phyloP scores from a whole-genome alignment of 495 filamentous ascomycete genomes.

The Podospora conica region DNA sequence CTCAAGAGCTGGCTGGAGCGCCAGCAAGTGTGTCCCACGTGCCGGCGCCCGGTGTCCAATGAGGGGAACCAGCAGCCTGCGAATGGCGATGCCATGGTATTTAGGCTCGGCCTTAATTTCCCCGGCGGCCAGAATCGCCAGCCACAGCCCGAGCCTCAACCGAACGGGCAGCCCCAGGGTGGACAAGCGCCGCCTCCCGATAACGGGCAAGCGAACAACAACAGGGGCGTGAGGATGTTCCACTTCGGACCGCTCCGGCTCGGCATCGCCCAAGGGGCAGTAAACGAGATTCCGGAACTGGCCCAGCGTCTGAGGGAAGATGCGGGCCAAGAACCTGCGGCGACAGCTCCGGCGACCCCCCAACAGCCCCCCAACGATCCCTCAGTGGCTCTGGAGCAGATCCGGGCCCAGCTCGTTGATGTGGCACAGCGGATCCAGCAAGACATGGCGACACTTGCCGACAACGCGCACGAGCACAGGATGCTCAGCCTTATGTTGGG shows the following conservation, averaged over 20 bases:
- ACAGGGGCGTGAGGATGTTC: conserved; percentile 44
- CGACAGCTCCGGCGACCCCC: conserved; percentile 21
- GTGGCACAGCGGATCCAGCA: conserved; percentile 61
- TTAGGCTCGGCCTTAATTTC: conserved; percentile 26
- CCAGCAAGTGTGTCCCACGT: conserved; percentile 95
- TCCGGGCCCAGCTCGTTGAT: conserved; percentile 53
- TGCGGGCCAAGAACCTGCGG: conserved; percentile 11
- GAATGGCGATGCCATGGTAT: conserved; percentile 27
- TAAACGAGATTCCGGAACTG: conserved; percentile 43
- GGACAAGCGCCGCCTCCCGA: conserved; percentile 40
- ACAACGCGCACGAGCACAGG: conserved; percentile 53
- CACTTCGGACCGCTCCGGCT: conserved; percentile 57
- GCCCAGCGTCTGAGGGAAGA: conserved; percentile 33
- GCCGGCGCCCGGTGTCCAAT: conserved; percentile 69
- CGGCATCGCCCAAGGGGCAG: conserved; percentile 48
- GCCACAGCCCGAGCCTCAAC: conserved; percentile 20
- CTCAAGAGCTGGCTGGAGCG: conserved; percentile 96
- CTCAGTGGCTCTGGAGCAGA: conserved; percentile 24
- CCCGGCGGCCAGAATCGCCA: conserved; percentile 28
- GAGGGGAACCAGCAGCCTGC: conserved; percentile 20
- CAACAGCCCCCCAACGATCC: conserved; percentile 12
- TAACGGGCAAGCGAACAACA: conserved; percentile 24
- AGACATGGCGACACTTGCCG: conserved; percentile 50
- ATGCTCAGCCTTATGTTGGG: conserved; percentile 44
- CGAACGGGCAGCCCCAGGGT: conserved; percentile 24